Evolutionary conservation across 495 filamentous ascomycete species (phyloP).

Genomic region (Aspergillus ellipticus): DNA sequence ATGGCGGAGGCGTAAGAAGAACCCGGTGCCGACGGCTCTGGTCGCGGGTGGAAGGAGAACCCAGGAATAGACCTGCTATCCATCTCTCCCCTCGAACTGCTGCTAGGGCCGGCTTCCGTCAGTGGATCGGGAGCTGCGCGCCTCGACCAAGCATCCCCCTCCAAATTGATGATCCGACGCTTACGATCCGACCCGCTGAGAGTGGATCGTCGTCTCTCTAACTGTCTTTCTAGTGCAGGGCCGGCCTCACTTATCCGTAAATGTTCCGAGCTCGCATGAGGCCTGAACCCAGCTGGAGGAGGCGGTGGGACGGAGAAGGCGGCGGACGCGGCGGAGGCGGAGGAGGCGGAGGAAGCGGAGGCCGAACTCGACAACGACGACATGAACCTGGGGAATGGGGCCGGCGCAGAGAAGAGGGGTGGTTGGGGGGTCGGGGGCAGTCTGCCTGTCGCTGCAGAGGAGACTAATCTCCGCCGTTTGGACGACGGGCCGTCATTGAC

Average conservation of each 20-base stretch:
- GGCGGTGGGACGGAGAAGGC: conserved; percentile 7
- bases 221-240: conserved; percentile 16
- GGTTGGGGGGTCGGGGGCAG: background rate
- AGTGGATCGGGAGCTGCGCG: conserved; percentile 17
- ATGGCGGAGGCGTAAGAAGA: conserved; percentile 35
- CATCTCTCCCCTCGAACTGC: conserved; percentile 8
- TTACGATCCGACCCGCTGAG: conserved; percentile 35
- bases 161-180: conserved; percentile 32
- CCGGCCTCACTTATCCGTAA: conserved; percentile 18
- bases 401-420: background rate
- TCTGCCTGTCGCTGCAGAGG: conserved; percentile 17
- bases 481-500: conserved; percentile 30
- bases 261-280: conserved; percentile 18
- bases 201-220: conserved; percentile 20
- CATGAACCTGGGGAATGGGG: conserved; percentile 14
- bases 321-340: conserved; percentile 6
- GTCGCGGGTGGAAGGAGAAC: conserved; percentile 18
- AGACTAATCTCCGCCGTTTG: conserved; percentile 47
- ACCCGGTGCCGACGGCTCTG: conserved; percentile 16
- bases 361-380: conserved; percentile 23
- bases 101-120: conserved; percentile 13
- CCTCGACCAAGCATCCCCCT: conserved; percentile 25
- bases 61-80: conserved; percentile 23
- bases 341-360: conserved; percentile 11
- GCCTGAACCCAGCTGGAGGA: conserved; percentile 4